Base-by-base conservation (phyloP, 164 flowering plant genomes). In the Vitis rotundifolia region DNA sequence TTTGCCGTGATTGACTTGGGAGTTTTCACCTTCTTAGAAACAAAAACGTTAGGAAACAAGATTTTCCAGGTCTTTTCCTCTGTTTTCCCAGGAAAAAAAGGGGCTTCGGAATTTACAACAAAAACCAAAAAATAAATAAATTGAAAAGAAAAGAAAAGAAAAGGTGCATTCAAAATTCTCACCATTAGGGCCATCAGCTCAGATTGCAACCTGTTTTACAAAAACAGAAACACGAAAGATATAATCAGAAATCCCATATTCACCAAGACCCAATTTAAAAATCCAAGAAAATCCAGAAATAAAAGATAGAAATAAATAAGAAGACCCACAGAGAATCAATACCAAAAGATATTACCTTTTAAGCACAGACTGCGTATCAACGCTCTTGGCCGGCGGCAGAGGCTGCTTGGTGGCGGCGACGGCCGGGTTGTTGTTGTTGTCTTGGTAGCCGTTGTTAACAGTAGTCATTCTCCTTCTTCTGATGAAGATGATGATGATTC, bases 111-210 rank as follows among this genome's bases (percentile, higher is more conserved):
- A 37, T 37, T 37, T 37, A 37, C 5, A 37, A 37, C 44, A 37
- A 37, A 37, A 37, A 37, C 44, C 44, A 37, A 6, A 37, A 37
- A 3, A 6, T 37, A 37, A 3, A 37, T 37, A 37, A 37, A 37
- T 6, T 3, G 3, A 37, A 3, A 37, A 37, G 7, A 3, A 37
- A 37, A 37, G 5, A 37, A 37, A 37, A 37, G 44, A 37, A 37
- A 37, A 37, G 44, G 44, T 5, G 1, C 14, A 56, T 3, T 49
- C 29, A 15, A 37, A 58, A 2, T 64, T 59, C 86, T 79, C 68
- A 87, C 91, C 91, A 87, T 87, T 44, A 87, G 79, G 13, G 87
- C 79, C 91, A 87, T 87, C 44, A 87, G 68, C 70, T 87, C 91
- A 13, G 86, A 80, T 50, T 87, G 91, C 79, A 87, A 71, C 82